These are phyloP conservation scores for Chaetomium fimeti DNA, from an alignment of 495 filamentous ascomycete species.

Conservation along the genomic window DNA sequence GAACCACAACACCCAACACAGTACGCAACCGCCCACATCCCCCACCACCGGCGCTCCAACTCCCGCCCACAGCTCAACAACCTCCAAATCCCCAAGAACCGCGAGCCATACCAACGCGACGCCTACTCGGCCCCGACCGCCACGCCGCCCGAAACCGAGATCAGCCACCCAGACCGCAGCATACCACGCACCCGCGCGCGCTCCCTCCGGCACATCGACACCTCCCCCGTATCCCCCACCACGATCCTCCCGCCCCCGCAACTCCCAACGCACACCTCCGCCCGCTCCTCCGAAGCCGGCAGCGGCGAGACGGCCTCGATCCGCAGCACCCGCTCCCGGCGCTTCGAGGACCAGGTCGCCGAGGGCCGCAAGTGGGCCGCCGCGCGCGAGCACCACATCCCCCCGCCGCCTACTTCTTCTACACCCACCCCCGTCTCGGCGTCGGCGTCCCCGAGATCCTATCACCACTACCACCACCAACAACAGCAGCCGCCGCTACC, in stretches of 20 bases:
- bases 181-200: neutral
- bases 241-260: neutral
- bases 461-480: neutral
- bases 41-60: neutral
- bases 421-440: too few species aligned
- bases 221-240: neutral
- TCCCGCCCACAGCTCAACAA: slow-evolving; percentile 2
- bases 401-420: neutral
- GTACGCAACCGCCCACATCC: neutral
- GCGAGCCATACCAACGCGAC: neutral
- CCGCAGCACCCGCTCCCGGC: slow-evolving; percentile 12
- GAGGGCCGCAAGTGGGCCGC: slow-evolving; percentile 25
- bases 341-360: slow-evolving; percentile 23
- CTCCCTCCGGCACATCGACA: slow-evolving; percentile 6
- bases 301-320: slow-evolving; percentile 15
- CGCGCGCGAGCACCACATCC: slow-evolving; percentile 20
- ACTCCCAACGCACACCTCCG: neutral
- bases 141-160: slow-evolving; percentile 13
- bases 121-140: slow-evolving; percentile 11
- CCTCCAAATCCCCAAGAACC: slow-evolving; percentile 14
- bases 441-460: too few species aligned
- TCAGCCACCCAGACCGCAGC: neutral
- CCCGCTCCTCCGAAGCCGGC: neutral
- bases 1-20: slow-evolving; percentile 3
- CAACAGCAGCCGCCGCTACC: neutral